Evolutionary conservation across 2,329 filamentous ascomycete species (phyloP).

Genomic region (Diatrype stigma): DNA sequence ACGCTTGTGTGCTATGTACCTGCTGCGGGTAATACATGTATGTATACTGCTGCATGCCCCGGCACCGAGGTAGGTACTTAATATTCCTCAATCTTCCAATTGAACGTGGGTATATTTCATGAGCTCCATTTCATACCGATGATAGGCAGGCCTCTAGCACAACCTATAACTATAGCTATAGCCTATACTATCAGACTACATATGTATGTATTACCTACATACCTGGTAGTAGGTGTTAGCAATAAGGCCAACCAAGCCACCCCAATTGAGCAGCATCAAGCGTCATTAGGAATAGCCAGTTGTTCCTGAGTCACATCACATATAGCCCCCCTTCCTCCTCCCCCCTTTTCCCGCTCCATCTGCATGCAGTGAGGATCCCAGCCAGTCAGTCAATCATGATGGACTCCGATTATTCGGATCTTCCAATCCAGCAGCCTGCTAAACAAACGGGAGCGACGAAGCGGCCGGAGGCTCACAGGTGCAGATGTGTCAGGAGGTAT

Average conservation of each 20-base stretch:
- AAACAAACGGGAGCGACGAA: not conserved
- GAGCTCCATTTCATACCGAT: too few species aligned
- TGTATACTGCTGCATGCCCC: too few species aligned
- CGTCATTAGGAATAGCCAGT: conserved; percentile 10
- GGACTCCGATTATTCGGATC: not conserved
- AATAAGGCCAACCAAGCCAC: too few species aligned
- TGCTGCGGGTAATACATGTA: too few species aligned
- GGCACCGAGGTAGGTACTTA: too few species aligned
- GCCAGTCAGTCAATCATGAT: not conserved
- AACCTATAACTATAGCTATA: too few species aligned
- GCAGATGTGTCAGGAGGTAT: not conserved
- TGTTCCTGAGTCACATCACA: conserved; percentile 12
- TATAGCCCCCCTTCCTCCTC: conserved; percentile 4
- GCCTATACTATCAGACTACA: too few species aligned
- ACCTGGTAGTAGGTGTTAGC: not conserved
- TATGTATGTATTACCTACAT: too few species aligned
- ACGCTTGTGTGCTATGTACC: too few species aligned
- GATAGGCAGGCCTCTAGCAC: too few species aligned
- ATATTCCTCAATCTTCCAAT: too few species aligned
- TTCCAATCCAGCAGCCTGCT: not conserved
- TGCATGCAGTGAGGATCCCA: conserved; percentile 1
- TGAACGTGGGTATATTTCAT: too few species aligned
- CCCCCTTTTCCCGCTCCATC: not conserved
- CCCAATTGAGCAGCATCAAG: conserved; percentile 9
- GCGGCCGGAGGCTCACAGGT: not conserved